phyloP scores from a whole-genome alignment of 192 early-diverging fungal species.

The Funneliformis mosseae region DNA sequence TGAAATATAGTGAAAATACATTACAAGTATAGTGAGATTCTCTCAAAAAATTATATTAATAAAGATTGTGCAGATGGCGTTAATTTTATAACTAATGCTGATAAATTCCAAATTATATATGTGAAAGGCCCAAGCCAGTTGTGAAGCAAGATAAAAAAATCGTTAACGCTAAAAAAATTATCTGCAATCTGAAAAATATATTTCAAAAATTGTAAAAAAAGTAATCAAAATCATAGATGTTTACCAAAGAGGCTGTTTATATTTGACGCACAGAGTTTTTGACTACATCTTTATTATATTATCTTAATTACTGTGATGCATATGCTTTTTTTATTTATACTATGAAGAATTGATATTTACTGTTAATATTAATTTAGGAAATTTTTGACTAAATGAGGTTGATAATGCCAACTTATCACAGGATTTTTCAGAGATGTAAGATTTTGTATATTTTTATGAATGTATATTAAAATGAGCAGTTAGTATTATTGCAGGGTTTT shows the following conservation, averaged over 20 bases:
- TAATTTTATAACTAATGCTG: background rate
- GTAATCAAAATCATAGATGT: conserved; percentile 19
- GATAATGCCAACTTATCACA: conserved; percentile 32
- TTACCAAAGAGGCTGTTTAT: conserved; percentile 26
- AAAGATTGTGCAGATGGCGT: background rate
- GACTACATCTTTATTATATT: conserved; percentile 29
- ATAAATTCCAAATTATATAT: conserved; percentile 34
- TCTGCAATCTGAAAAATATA: conserved; percentile 26
- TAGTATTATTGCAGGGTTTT: conserved; percentile 33
- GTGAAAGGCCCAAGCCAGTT: conserved; percentile 21
- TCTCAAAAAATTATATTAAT: background rate
- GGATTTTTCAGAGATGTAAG: conserved; percentile 32
- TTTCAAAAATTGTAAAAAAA: conserved; percentile 30
- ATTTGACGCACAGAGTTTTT: conserved; percentile 30
- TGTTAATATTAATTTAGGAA: conserved; percentile 32
- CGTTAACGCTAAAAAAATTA: conserved; percentile 26
- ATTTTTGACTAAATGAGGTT: conserved; percentile 35
- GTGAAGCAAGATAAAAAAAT: conserved; percentile 11
- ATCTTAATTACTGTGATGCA: conserved; percentile 34
- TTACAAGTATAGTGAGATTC: conserved; percentile 21
- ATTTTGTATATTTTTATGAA: conserved; percentile 37
- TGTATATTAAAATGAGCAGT: conserved; percentile 35
- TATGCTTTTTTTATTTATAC: conserved; percentile 27
- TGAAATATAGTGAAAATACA: conserved; percentile 21
- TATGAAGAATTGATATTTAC: conserved; percentile 20